Percentiles rank a stretch among this genome's conserved stretches.
These are phyloP conservation scores for Solidago caesia DNA, from an alignment of 129 eudicot genomes.

Conservation along the genomic window DNA sequence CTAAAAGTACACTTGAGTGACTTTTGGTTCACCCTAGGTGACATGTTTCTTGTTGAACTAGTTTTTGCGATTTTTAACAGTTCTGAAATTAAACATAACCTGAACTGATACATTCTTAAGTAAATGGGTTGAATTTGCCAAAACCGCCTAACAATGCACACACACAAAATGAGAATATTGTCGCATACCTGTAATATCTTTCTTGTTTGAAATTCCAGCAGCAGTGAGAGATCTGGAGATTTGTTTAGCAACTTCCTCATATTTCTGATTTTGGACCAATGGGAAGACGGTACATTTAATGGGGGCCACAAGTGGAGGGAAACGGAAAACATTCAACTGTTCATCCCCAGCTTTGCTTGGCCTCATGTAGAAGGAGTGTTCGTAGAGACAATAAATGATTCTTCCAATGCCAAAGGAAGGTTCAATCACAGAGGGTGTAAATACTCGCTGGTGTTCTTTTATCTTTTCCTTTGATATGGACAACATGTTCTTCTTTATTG, in stretches of 20 bases:
- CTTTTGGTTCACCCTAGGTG: too few relatives aligned
- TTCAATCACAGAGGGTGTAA: slow-evolving; percentile 81
- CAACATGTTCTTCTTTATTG: slow-evolving; percentile 56
- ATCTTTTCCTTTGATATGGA: slow-evolving; percentile 66
- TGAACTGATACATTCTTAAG: neutral
- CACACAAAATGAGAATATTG: neutral
- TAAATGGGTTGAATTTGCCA: neutral
- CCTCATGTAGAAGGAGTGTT: slow-evolving; percentile 69
- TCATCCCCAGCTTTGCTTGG: slow-evolving; percentile 76
- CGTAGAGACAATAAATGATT: slow-evolving; percentile 71
- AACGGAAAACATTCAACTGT: slow-evolving; percentile 72
- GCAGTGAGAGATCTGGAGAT: slow-evolving; percentile 64
- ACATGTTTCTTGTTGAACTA: too few relatives aligned
- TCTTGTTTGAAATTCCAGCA: slow-evolving; percentile 67
- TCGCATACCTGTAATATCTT: slow-evolving; percentile 65
- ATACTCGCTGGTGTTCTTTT: slow-evolving; percentile 75
- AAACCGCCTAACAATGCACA: neutral
- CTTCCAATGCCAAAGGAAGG: slow-evolving; percentile 91
- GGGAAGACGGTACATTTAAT: slow-evolving; percentile 85
- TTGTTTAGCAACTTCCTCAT: slow-evolving; percentile 57
- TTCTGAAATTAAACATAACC: too few relatives aligned
- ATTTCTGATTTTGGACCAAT: slow-evolving; percentile 66
- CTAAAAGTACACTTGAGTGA: too few relatives aligned
- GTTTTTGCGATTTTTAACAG: too few relatives aligned
- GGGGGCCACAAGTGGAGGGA: slow-evolving; percentile 77